Evolutionary conservation across 208 protist species (phyloP), one percentile per base, ranked within the genome.

Genomic region (Balamuthia mandrillaris): DNA sequence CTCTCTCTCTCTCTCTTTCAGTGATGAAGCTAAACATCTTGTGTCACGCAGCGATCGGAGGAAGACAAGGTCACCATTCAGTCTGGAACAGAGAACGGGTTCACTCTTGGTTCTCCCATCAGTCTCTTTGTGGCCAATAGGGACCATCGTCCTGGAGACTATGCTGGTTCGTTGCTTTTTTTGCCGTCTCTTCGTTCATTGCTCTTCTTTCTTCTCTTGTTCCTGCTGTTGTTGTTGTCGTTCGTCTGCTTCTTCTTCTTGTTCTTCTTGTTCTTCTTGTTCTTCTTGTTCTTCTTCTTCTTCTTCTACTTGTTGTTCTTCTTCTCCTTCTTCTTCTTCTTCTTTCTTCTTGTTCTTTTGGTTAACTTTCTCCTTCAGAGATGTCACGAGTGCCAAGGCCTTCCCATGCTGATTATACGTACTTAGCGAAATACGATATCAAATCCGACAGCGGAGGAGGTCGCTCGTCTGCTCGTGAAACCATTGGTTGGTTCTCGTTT

Each of bases 391-490:
- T 95, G 49, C 94, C 94, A 10, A 87, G 94, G 4, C 94, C 94
- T 0, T 95, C 92, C 39, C 94, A 96, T 82, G 94, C 94, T 6
- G 94, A 96, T 87, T 96, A 87, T 87, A 96, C 94, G 1, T 96
- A 96, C 86, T 77, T 88, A 87, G 91, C 77, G 27, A 90, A 90
- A 81, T 89, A 94, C 66, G 85, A 87, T 47, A 90, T 78, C 42
- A 47, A 87, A 5, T 89, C 94, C 0, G 86, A 84, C 0, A 90
- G 81, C 18, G 94, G 94, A 14, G 94, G 94, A 14, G 94, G 94
- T 14, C 90, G 94, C 12, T 91, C 92, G 1, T 91, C 85, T 16
- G 93, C 94, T 0, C 74, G 94, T 9, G 94, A 96, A 84, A 96
- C 94, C 10, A 95, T 96, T 37, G 93, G 88, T n/a, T n/a, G n/a